phyloP scores from a whole-genome alignment of 768 basidiomycete genomes.

The Panaeolus cyanescens region DNA sequence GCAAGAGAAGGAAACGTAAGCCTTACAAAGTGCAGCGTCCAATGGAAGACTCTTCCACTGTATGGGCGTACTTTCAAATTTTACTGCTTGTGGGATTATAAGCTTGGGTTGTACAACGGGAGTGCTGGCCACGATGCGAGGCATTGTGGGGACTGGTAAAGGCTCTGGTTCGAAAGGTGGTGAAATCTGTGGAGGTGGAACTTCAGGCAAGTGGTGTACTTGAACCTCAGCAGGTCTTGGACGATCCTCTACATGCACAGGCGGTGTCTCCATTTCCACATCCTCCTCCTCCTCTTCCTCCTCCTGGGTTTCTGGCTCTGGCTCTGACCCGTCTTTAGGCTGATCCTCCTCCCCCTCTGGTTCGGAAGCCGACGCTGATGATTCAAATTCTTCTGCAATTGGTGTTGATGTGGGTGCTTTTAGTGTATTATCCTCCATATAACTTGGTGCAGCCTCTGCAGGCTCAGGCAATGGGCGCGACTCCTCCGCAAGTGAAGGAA shows the following conservation, averaged over 20 bases:
- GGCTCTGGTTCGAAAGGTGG: not conserved
- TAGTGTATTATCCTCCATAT: not conserved
- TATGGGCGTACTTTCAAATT: constrained; percentile 59
- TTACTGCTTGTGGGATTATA: constrained; percentile 49
- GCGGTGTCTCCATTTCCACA: not conserved
- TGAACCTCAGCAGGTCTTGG: not conserved
- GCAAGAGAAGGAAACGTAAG: constrained; percentile 2
- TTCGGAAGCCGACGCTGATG: not conserved
- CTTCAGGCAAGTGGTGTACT: not conserved
- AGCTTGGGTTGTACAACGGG: constrained; percentile 32
- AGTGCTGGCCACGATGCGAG: constrained; percentile 6
- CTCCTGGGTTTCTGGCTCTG: not conserved
- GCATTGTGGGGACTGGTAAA: not conserved
- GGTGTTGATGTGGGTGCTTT: constrained; percentile 1
- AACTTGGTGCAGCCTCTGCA: not conserved
- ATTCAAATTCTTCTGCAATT: not conserved
- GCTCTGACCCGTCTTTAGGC: not conserved
- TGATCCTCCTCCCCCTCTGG: not conserved
- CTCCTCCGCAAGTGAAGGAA: constrained; percentile 5
- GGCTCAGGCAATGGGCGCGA: not conserved
- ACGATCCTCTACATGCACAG: not conserved
- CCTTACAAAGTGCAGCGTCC: constrained; percentile 63
- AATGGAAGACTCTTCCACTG: constrained; percentile 70
- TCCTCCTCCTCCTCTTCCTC: not conserved
- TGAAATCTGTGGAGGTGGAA: not conserved